Evolutionary conservation across 257 asterid genomes (phyloP).

Genomic region (Forsythia viridissima): DNA sequence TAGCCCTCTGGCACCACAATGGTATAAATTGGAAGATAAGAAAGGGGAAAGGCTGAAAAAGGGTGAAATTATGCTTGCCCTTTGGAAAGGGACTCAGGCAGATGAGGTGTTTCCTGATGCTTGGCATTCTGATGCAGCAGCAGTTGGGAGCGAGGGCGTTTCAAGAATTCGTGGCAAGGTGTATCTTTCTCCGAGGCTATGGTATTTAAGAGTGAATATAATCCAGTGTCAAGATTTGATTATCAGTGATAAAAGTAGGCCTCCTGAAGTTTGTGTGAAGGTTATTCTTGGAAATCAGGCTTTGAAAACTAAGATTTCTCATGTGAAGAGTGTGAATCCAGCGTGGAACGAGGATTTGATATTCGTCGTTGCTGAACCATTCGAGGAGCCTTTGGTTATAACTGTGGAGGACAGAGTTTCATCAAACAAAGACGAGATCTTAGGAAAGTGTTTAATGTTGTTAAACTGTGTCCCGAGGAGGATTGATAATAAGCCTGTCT

Average conservation of each 20-base stretch:
- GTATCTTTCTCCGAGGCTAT: conserved; percentile 74
- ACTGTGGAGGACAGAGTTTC: conserved; percentile 58
- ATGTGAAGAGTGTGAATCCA: conserved; percentile 48
- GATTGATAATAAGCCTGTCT: conserved; percentile 65
- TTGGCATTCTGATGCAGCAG: conserved; percentile 89
- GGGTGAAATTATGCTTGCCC: conserved; percentile 84
- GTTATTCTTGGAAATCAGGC: conserved; percentile 55
- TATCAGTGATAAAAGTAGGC: conserved; percentile 51
- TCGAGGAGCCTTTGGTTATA: conserved; percentile 68
- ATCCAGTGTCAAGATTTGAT: conserved; percentile 75
- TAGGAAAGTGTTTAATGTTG: conserved; percentile 50
- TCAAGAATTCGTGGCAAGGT: conserved; percentile 77
- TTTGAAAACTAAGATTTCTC: conserved; percentile 44
- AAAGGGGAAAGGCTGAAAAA: conserved; percentile 53
- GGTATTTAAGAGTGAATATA: conserved; percentile 79
- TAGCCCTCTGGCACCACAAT: conserved; percentile 81
- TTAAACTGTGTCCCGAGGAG: conserved; percentile 46
- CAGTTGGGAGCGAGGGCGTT: conserved; percentile 53
- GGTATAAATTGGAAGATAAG: conserved; percentile 69
- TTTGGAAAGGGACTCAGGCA: conserved; percentile 89
- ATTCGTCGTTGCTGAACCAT: conserved; percentile 73
- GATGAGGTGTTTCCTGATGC: conserved; percentile 86
- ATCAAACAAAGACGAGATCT: conserved; percentile 41
- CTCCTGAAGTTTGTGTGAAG: conserved; percentile 59
- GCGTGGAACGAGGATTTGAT: conserved; percentile 81